These are phyloP conservation scores for Ceratobasidium sp. DNA, from an alignment of 1,284 basidiomycete genomes.

Conservation along the genomic window DNA sequence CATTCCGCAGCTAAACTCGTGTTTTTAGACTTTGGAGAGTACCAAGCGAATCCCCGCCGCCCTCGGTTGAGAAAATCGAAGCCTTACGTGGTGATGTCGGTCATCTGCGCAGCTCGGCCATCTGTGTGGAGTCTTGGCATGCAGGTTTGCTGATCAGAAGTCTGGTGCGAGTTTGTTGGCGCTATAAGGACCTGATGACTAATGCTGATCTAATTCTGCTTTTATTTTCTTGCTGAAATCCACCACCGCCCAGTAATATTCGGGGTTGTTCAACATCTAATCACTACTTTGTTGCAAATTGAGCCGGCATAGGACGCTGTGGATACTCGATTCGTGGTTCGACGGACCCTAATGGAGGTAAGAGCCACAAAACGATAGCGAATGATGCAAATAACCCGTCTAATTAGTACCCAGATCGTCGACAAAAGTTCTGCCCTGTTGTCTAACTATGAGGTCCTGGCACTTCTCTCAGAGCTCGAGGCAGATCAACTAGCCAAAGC, in stretches of 20 bases:
- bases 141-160: neutral
- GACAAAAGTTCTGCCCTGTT: slow-evolving; percentile 81
- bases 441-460: slow-evolving; percentile 87
- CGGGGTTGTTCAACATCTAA: no score
- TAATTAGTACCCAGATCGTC: slow-evolving; percentile 66
- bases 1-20: slow-evolving; percentile 25
- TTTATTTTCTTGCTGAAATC: no score
- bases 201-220: neutral
- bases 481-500: slow-evolving; percentile 72
- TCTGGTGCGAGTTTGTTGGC: neutral
- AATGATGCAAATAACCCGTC: slow-evolving; percentile 38
- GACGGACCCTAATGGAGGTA: slow-evolving; percentile 39
- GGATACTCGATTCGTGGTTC: no score
- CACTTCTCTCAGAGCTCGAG: slow-evolving; percentile 80
- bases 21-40: neutral
- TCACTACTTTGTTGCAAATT: no score
- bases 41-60: slow-evolving; percentile 9
- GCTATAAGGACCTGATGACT: neutral
- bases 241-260: no score
- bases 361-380: neutral
- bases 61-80: slow-evolving; percentile 22
- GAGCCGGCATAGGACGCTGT: no score
- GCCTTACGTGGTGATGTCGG: slow-evolving; percentile 28
- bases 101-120: slow-evolving; percentile 12
- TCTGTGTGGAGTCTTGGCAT: neutral